Evolutionary conservation across 495 filamentous ascomycete genomes (phyloP), one percentile per base, ranked within the genome.

Genomic region (Xylaria palmicola): DNA sequence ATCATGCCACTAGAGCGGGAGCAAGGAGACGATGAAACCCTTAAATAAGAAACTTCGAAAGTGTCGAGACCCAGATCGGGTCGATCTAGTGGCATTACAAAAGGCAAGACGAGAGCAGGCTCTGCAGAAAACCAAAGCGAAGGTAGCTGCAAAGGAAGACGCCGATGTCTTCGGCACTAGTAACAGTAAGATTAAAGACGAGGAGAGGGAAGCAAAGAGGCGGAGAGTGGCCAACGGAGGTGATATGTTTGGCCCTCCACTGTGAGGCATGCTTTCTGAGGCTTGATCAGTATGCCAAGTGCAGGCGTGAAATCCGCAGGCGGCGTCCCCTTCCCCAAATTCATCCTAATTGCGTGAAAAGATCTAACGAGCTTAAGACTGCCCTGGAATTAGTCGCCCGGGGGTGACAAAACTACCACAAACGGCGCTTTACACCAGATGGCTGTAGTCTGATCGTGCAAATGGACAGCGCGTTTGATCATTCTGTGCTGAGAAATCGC

Each of bases 1-100:
- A 61, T 44, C 5, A 34, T 13, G 5, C 32, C n/a, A 12, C 65
- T 40, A 79, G 77, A 47, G 59, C 41, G 70, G 72, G 36, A 66
- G 64, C 34, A 77, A 76, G 36, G 73, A 73, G 41, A 75, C 75
- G 24, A 65, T 81, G 39, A 80, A 81, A 43, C 83, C 74, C 34
- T 66, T 93, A 9, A 81, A 78, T 20, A 91, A 87, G 74, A 95
- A 94, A 74, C 77, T 95, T 13, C 85, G 84, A 41, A 86, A 87
- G 58, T 96, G 92, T 71, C 84, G 87, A 57, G 91, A 95, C 65
- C 90, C 90, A 1, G 81, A 83, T 36, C 82, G 86, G 43, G 80
- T 75, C 51, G 86, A 90, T 69, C 63, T 89, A 44, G 81, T 86
- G 9, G 79, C 79, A 40, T 65, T 85, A 30, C 83, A 88, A 64